A percentile compares a stretch with the other conserved stretches of the same genome.
Conservation (phyloP, 176 grass and related monocot species). For the Phoenix dactylifera region DNA sequence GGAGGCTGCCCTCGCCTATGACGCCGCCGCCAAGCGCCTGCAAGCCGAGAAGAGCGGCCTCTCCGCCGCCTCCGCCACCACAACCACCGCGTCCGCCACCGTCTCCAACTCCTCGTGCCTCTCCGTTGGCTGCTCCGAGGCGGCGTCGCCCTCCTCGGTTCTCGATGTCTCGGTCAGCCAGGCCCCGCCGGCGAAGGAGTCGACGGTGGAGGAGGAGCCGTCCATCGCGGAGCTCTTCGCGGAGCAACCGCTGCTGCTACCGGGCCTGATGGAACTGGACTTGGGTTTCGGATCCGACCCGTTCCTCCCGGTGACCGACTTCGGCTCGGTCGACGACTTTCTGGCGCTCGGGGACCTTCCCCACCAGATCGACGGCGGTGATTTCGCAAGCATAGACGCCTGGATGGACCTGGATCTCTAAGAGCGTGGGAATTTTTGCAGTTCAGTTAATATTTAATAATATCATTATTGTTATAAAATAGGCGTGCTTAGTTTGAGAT, state of each 20-base stretch:
- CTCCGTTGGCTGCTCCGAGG: no score
- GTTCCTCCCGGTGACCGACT: background rate
- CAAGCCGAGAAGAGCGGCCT: constrained; percentile 45
- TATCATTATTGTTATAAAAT: no score
- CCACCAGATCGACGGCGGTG: no score
- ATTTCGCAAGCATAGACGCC: background rate
- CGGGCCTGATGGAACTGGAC: constrained; percentile 3
- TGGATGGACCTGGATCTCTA: background rate
- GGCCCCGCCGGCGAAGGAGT: background rate
- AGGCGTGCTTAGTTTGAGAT: no score
- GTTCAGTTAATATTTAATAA: no score
- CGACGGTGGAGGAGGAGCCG: background rate
- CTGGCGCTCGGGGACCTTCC: no score
- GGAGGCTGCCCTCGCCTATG: constrained; percentile 50
- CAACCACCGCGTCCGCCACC: background rate
- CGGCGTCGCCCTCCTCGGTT: constrained; percentile 41
- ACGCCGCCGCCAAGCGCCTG: constrained; percentile 38
- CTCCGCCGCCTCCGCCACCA: constrained; percentile 6
- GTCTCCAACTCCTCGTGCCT: constrained; percentile 16
- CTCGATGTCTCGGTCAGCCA: background rate
- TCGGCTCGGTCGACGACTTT: background rate
- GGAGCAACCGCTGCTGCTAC: constrained; percentile 15
- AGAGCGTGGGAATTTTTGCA: background rate
- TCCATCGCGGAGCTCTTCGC: constrained; percentile 40
- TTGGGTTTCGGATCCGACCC: constrained; percentile 30